These are phyloP conservation scores for Monilinia polystroma DNA, from an alignment of 2,329 filamentous ascomycete genomes.

Conservation along the genomic window DNA sequence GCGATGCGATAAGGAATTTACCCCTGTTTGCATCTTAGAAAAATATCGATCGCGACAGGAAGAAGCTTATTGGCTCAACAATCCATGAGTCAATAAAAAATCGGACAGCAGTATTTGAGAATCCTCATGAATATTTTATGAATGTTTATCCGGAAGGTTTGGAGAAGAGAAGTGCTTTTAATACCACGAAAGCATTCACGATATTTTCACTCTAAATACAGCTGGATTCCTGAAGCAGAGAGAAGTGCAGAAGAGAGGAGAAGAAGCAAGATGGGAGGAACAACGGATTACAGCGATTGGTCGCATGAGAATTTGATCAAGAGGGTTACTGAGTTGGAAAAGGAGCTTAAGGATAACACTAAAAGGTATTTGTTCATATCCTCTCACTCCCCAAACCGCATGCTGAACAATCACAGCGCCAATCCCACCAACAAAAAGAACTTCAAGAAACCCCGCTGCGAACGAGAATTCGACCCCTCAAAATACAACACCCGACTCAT, in stretches of 20 bases:
- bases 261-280: slow-evolving; percentile 25
- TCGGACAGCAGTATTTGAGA: not conserved
- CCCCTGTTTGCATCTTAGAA: slow-evolving; percentile 4
- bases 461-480: slow-evolving; percentile 62
- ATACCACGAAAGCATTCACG: not conserved
- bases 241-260: slow-evolving; percentile 19
- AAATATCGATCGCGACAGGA: slow-evolving; percentile 2
- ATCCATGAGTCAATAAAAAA: slow-evolving; percentile 18
- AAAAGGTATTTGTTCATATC: slow-evolving; percentile 31
- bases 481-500: slow-evolving; percentile 82
- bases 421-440: slow-evolving; percentile 44
- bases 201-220: not conserved
- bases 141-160: slow-evolving; percentile 10
- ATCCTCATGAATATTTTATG: slow-evolving; percentile 7
- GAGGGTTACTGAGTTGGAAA: slow-evolving; percentile 66
- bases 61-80: slow-evolving; percentile 13
- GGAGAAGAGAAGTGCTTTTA: slow-evolving; percentile 4
- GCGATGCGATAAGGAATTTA: slow-evolving; percentile 23
- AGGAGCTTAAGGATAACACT: slow-evolving; percentile 56
- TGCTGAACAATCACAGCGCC: slow-evolving; percentile 22
- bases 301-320: slow-evolving; percentile 65
- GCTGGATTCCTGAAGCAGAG: slow-evolving; percentile 21
- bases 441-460: slow-evolving; percentile 36
- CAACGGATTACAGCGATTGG: slow-evolving; percentile 62
- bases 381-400: not conserved